These are phyloP conservation scores for Penicillium soppii DNA, from an alignment of 495 filamentous ascomycete species.

Conservation along the genomic window DNA sequence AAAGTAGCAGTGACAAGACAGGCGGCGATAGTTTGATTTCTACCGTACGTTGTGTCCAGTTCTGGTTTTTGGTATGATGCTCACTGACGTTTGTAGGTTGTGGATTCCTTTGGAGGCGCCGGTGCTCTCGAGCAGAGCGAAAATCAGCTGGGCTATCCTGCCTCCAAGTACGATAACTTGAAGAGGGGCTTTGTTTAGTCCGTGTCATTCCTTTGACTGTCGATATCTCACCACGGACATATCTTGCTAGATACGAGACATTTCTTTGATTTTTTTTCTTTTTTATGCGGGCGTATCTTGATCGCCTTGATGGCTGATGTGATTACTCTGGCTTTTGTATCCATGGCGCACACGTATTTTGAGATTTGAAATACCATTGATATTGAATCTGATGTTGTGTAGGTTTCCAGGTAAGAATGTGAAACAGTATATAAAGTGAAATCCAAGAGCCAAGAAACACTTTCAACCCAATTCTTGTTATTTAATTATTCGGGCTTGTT, in stretches of 20 bases:
- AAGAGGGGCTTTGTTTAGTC: constrained; percentile 21
- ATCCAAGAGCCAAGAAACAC: too few species aligned
- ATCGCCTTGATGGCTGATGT: constrained; percentile 3
- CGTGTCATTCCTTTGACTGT: neutral
- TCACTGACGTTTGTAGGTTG: constrained; percentile 21
- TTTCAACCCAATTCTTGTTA: too few species aligned
- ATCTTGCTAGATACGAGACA: neutral
- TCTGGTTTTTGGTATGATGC: neutral
- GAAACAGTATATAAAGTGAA: too few species aligned
- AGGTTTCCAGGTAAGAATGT: too few species aligned
- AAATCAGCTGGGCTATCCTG: constrained; percentile 35
- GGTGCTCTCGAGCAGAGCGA: constrained; percentile 23
- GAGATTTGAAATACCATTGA: too few species aligned
- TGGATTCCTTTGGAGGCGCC: constrained; percentile 27
- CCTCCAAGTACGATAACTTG: constrained; percentile 34
- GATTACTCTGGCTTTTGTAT: too few species aligned
- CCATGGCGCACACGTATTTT: too few species aligned
- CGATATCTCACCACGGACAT: neutral
- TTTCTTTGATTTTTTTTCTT: too few species aligned
- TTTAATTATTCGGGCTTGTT: neutral
- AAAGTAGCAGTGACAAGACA: constrained; percentile 68
- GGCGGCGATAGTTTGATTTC: constrained; percentile 59
- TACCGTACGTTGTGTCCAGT: constrained; percentile 39
- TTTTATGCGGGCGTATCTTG: neutral
- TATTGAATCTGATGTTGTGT: too few species aligned